Evolutionary conservation across 2,329 filamentous ascomycete species (phyloP).

Genomic region (Venturia asperata): DNA sequence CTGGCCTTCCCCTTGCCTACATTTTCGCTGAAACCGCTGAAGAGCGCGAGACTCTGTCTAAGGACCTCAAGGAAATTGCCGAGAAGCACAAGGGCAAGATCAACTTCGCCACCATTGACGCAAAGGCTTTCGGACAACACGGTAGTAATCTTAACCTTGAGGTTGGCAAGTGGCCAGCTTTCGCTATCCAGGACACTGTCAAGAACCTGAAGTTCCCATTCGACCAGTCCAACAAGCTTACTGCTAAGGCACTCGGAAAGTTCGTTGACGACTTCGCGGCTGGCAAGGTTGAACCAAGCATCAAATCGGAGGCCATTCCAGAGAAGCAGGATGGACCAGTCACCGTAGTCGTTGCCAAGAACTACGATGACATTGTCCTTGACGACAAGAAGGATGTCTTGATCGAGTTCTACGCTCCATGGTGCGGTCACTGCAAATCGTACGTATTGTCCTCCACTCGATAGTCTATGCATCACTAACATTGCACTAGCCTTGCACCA

Average conservation of each 20-base stretch:
- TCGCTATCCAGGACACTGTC: conserved; percentile 90
- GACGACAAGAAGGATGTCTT: conserved; percentile 95
- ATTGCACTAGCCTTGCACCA: conserved; percentile 44
- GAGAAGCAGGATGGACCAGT: conserved; percentile 89
- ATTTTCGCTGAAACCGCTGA: conserved; percentile 92
- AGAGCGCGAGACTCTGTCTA: conserved; percentile 73
- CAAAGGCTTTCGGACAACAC: conserved; percentile 88
- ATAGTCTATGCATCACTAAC: conserved; percentile 19
- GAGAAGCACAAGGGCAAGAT: conserved; percentile 88
- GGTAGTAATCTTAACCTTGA: conserved; percentile 96
- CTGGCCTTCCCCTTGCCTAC: conserved; percentile 89
- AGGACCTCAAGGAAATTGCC: conserved; percentile 75
- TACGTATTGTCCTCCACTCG: conserved; percentile 29
- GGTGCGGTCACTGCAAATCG: conserved; percentile 66
- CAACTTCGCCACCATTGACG: conserved; percentile 98
- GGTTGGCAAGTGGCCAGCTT: conserved; percentile 89
- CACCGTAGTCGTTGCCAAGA: conserved; percentile 83
- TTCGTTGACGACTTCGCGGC: conserved; percentile 81
- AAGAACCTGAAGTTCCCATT: conserved; percentile 98
- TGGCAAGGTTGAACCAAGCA: conserved; percentile 87
- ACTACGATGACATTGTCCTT: conserved; percentile 84
- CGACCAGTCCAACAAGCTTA: conserved; percentile 75
- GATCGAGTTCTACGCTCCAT: conserved; percentile 95
- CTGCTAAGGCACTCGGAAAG: conserved; percentile 61
- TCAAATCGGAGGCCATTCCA: conserved; percentile 97